Evolutionary conservation across 495 filamentous ascomycete species (phyloP).

Genomic region (Hypoxylon rickii): DNA sequence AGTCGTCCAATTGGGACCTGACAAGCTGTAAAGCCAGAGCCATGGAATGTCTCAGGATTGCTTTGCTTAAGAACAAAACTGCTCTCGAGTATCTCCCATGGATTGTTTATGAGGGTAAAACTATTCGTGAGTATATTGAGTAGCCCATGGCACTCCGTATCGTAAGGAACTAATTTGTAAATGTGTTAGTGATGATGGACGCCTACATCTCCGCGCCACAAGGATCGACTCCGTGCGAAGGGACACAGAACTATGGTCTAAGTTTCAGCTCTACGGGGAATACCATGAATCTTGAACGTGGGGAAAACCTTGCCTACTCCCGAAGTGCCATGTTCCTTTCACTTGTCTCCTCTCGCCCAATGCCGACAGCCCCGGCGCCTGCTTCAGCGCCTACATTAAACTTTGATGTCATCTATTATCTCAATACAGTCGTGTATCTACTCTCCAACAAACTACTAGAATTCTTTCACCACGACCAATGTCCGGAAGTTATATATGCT

Average conservation of each 20-base stretch:
- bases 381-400: too few relatives aligned
- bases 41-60: not conserved
- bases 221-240: not conserved
- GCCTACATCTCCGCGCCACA: not conserved
- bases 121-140: not conserved
- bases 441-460: too few relatives aligned
- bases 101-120: not conserved
- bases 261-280: too few relatives aligned
- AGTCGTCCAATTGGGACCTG: not conserved
- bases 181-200: not conserved
- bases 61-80: not conserved
- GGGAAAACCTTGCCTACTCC: too few relatives aligned
- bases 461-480: too few relatives aligned
- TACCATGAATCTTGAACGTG: too few relatives aligned
- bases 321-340: too few relatives aligned
- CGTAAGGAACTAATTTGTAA: not conserved
- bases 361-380: too few relatives aligned
- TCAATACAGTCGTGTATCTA: too few relatives aligned
- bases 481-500: too few relatives aligned
- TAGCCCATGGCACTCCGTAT: not conserved
- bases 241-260: not conserved
- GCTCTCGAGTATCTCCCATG: slow-evolving; percentile 1
- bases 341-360: too few relatives aligned
- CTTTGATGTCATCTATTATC: too few relatives aligned
- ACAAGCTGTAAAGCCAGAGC: not conserved